Evolutionary conservation across 768 basidiomycete species (phyloP), one percentile per base, ranked within the genome.

Genomic region (Nidularia sp.): DNA sequence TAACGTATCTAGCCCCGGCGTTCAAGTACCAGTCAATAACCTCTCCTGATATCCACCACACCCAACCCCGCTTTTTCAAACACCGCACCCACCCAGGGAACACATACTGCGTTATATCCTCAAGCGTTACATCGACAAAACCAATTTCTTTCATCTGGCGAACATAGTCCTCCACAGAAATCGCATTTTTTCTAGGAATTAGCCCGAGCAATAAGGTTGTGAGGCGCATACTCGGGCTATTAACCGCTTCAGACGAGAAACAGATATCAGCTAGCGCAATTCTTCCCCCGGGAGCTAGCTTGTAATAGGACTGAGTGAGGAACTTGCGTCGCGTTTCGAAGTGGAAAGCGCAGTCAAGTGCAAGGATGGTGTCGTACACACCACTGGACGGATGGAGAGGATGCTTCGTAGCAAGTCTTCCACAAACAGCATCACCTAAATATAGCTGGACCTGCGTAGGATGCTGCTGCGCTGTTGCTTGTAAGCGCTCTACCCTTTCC

Each of bases 331-430:
- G 77, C 1, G 80, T 78, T 8, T 71, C 55, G 61, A 86, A 87
- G 60, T 88, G 85, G 60, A 86, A 87, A 2, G 84, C 85, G 56
- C 85, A 87, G 60, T 88, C 86, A 9, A 86, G 69, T 0, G 82
- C 83, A 25, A 85, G 69, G 34, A 87, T 77, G n/a, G 68, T 65
- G 51, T 81, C 75, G 59, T 76, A 86, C 10, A 48, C 35, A 10
- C 50, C 48, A 7, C 41, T 45, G 5, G 67, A 60, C 6, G 75
- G 69, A 53, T 72, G 62, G 8, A 84, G 67, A 29, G 83, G 84
- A 54, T 82, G 81, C 6, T 54, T 22, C 12, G 53, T 49, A n/a
- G 50, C 25, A 6, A 47, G 53, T 4, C 61, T 55, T 31, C 61
- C 55, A 60, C 62, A 77, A 29, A 86, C 66, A 4, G 84, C 85